These are phyloP conservation scores for Gastrolobium villosum DNA, from an alignment of 306 rosid genomes.

Conservation along the genomic window DNA sequence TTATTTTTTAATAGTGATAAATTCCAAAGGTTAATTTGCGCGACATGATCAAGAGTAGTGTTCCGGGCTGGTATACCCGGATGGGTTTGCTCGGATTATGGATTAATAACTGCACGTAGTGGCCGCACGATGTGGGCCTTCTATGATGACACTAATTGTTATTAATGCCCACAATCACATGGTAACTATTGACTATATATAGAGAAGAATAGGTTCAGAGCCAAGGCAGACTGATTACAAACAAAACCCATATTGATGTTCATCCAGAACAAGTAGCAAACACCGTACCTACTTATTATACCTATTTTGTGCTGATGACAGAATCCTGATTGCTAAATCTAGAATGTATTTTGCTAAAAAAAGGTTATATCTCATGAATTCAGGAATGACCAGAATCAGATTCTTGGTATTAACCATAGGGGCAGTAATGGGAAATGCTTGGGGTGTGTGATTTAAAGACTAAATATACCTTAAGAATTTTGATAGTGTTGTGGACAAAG, in stretches of 20 bases:
- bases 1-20: too few species aligned
- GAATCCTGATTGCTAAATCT: background rate
- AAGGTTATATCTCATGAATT: background rate
- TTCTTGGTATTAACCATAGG: constrained; percentile 14
- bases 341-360: background rate
- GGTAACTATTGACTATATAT: too few species aligned
- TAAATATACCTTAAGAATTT: constrained; percentile 37
- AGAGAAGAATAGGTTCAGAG: too few species aligned
- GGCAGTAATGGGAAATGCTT: constrained; percentile 12
- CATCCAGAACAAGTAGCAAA: too few species aligned
- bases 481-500: constrained; percentile 18
- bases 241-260: too few species aligned
- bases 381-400: background rate
- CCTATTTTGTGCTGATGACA: background rate
- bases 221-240: too few species aligned
- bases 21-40: background rate
- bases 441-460: constrained; percentile 12
- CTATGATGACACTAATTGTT: too few species aligned
- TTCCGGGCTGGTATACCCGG: too few species aligned
- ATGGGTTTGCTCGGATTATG: too few species aligned
- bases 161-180: too few species aligned
- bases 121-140: too few species aligned
- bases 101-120: too few species aligned
- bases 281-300: background rate
- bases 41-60: background rate